phyloP scores from a whole-genome alignment of 768 basidiomycete species.

The Tylopilus felleus region DNA sequence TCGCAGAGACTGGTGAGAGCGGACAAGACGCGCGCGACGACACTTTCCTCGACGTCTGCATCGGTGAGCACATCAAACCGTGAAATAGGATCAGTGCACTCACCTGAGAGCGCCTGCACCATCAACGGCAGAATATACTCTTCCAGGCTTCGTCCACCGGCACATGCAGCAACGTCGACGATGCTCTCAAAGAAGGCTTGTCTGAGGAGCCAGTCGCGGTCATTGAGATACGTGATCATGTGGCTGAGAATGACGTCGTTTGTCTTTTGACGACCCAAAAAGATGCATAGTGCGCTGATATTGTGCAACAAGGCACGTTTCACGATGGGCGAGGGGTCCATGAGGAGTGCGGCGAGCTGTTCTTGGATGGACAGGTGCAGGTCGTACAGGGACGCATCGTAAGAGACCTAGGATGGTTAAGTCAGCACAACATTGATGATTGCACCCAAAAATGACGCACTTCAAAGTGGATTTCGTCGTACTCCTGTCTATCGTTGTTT shows the following conservation, averaged over 20 bases:
- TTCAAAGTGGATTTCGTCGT: constrained; percentile 80
- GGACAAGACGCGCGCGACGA: constrained; percentile 85
- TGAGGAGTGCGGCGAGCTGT: constrained; percentile 78
- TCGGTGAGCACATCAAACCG: constrained; percentile 4
- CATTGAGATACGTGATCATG: constrained; percentile 82
- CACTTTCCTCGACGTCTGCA: constrained; percentile 91
- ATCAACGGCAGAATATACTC: constrained; percentile 97
- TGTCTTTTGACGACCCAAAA: constrained; percentile 88
- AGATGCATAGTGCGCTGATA: constrained; percentile 87
- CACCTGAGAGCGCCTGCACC: constrained; percentile 93
- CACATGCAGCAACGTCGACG: constrained; percentile 92
- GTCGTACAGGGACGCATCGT: constrained; percentile 83
- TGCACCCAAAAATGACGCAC: constrained; percentile 34
- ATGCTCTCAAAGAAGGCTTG: constrained; percentile 94
- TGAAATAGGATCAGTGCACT: constrained; percentile 12
- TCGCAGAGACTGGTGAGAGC: constrained; percentile 88
- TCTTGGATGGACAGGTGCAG: constrained; percentile 84
- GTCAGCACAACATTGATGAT: background rate
- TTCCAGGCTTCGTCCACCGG: constrained; percentile 86
- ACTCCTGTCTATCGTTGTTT: constrained; percentile 56
- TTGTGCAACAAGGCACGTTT: constrained; percentile 87
- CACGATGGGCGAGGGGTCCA: constrained; percentile 86
- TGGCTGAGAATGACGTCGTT: constrained; percentile 93
- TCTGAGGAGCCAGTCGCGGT: constrained; percentile 88
- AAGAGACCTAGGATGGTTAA: constrained; percentile 65